phyloP scores from a whole-genome alignment of 768 basidiomycete species.

The Mycena rosella region DNA sequence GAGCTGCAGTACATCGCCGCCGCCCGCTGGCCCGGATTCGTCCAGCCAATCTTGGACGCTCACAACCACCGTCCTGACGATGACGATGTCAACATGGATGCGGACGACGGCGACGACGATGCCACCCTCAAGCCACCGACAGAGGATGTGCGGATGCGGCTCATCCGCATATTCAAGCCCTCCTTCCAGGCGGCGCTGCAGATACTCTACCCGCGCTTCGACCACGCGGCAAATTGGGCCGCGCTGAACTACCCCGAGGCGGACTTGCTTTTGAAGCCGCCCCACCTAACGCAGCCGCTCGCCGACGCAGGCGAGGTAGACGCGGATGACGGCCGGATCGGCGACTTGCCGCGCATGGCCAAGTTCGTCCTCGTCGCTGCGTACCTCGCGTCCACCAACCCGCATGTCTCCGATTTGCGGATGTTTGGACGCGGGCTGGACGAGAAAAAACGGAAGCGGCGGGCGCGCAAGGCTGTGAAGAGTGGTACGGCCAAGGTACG shows the following conservation, averaged over 20 bases:
- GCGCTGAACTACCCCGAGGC: slow-evolving; percentile 60
- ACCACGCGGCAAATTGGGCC: slow-evolving; percentile 76
- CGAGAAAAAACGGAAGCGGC: slow-evolving; percentile 71
- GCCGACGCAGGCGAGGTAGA: slow-evolving; percentile 44
- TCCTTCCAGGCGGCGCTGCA: slow-evolving; percentile 75
- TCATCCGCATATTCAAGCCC: slow-evolving; percentile 72
- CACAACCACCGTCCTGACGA: slow-evolving; percentile 39
- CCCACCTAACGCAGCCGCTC: slow-evolving; percentile 36
- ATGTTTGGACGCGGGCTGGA: slow-evolving; percentile 85
- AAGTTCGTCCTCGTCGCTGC: slow-evolving; percentile 83
- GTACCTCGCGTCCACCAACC: slow-evolving; percentile 89
- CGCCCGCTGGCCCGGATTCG: slow-evolving; percentile 86
- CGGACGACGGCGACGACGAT: slow-evolving; percentile 42
- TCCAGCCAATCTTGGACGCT: slow-evolving; percentile 74
- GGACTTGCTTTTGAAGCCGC: slow-evolving; percentile 51
- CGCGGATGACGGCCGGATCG: slow-evolving; percentile 41
- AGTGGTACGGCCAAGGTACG: slow-evolving; percentile 64
- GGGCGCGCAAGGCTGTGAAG: slow-evolving; percentile 53
- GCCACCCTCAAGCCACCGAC: slow-evolving; percentile 48
- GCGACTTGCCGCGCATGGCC: slow-evolving; percentile 71
- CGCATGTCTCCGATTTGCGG: slow-evolving; percentile 80
- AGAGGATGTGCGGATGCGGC: slow-evolving; percentile 75
- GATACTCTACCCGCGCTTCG: slow-evolving; percentile 74
- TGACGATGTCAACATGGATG: slow-evolving; percentile 37
- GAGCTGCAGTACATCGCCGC: slow-evolving; percentile 84